These are phyloP conservation scores for Fusarium sp. DNA, from an alignment of 2,329 filamentous ascomycete genomes.

Conservation along the genomic window DNA sequence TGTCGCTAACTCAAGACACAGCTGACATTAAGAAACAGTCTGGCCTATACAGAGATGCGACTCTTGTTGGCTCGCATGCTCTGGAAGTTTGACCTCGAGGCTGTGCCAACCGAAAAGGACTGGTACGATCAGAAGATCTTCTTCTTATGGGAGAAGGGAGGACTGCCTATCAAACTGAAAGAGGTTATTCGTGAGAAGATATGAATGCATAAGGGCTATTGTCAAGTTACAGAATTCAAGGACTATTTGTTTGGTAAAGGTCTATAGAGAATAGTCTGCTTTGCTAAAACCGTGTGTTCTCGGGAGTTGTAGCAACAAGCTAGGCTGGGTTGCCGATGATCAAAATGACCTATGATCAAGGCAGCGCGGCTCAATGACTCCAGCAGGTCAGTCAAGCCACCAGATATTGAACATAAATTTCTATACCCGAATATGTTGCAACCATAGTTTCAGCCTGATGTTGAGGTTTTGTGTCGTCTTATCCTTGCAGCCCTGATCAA, in stretches of 20 bases:
- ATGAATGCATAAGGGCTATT: background rate
- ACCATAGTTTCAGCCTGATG: background rate
- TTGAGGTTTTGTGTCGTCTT: background rate
- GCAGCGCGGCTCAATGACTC: fast-evolving
- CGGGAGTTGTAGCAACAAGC: fast-evolving
- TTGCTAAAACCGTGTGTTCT: fast-evolving
- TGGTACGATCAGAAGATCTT: background rate
- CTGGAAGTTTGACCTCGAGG: constrained; percentile 7
- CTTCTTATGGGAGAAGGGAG: background rate
- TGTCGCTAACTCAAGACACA: fast-evolving
- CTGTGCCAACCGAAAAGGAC: background rate
- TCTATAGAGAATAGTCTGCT: background rate
- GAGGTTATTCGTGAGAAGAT: background rate
- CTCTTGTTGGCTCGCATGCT: background rate
- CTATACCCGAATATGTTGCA: background rate
- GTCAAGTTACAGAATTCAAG: background rate
- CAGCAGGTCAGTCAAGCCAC: no score
- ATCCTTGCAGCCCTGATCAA: background rate
- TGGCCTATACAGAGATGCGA: constrained; percentile 9
- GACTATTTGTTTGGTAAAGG: fast-evolving
- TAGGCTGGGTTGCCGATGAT: fast-evolving
- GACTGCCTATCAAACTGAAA: background rate
- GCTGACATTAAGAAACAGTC: background rate
- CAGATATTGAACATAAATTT: background rate
- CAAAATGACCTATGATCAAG: background rate